Percentiles rank a stretch among this genome's conserved stretches.
phyloP scores from a whole-genome alignment of 352 stramenopile genomes.

The Phytophthora boehmeriae region DNA sequence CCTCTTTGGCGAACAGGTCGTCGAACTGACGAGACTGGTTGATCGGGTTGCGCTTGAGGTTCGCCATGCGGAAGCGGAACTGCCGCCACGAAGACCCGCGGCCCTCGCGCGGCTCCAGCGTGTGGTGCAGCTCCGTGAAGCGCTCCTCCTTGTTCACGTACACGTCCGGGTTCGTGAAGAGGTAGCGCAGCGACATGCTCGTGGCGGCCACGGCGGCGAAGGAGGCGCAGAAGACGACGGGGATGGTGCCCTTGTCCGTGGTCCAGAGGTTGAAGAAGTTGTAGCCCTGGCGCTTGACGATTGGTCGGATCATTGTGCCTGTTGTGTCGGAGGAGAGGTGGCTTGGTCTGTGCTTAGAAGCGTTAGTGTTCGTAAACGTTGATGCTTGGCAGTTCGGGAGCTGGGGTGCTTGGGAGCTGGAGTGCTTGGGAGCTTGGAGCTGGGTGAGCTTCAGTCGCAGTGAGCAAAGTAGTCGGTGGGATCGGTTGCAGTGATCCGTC shows the following conservation, averaged over 20 bases:
- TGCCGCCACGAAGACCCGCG: constrained; percentile 53
- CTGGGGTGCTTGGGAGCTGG: no score
- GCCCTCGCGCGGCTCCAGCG: constrained; percentile 37
- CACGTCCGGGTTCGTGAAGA: constrained; percentile 64
- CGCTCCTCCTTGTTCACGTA: constrained; percentile 73
- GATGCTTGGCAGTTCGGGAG: no score
- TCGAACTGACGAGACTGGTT: constrained; percentile 78
- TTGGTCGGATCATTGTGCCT: constrained; percentile 20
- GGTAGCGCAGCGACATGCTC: constrained; percentile 45
- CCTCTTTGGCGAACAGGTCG: constrained; percentile 52
- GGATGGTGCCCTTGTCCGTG: constrained; percentile 66
- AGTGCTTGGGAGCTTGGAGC: no score
- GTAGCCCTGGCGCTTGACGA: constrained; percentile 31
- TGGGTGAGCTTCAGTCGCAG: no score
- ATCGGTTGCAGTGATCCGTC: not conserved
- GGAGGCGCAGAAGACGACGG: constrained; percentile 54
- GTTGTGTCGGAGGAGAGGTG: not conserved
- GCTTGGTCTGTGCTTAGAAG: not conserved
- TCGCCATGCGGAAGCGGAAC: constrained; percentile 71
- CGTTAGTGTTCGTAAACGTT: no score
- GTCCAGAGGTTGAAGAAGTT: constrained; percentile 59
- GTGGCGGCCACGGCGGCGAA: constrained; percentile 41
- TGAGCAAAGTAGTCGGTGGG: not conserved
- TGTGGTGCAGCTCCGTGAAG: constrained; percentile 50
- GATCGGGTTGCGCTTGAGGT: constrained; percentile 70